Evolutionary conservation across 1,139 yeast genomes (phyloP).

Genomic region (Yamadazyma jaroonii): DNA sequence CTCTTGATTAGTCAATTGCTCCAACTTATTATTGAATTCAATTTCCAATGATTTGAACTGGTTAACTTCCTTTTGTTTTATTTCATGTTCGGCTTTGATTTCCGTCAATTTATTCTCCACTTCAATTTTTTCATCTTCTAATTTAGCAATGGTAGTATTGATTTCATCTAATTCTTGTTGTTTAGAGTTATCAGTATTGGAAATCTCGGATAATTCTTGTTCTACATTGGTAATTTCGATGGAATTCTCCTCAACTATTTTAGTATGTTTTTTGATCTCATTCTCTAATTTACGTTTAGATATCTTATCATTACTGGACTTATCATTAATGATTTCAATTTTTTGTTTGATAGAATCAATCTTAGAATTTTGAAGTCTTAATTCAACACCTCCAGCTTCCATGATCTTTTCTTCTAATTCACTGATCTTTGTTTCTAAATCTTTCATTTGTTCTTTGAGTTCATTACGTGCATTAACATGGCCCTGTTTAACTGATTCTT

Average conservation of each 20-base stretch:
- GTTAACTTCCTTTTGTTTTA: constrained; percentile 52
- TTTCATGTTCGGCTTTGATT: constrained; percentile 47
- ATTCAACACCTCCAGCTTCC: constrained; percentile 88
- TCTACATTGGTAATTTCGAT: constrained; percentile 30
- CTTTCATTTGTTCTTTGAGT: constrained; percentile 54
- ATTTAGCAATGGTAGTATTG: constrained; percentile 22
- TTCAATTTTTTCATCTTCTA: constrained; percentile 29
- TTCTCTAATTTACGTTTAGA: constrained; percentile 64
- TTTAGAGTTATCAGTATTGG: constrained; percentile 32
- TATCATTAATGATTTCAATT: constrained; percentile 59
- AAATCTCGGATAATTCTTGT: constrained; percentile 27
- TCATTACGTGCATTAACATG: constrained; percentile 15
- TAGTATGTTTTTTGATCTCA: constrained; percentile 56
- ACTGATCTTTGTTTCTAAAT: constrained; percentile 56
- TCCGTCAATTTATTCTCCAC: constrained; percentile 35
- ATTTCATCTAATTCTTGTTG: constrained; percentile 31
- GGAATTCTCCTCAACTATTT: constrained; percentile 44
- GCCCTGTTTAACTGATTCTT: constrained; percentile 37
- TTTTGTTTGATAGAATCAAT: constrained; percentile 75
- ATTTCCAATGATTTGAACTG: constrained; percentile 67
- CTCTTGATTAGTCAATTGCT: constrained; percentile 47
- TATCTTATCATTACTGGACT: constrained; percentile 59
- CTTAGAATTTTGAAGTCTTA: constrained; percentile 76
- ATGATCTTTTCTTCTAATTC: constrained; percentile 72
- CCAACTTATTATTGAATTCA: constrained; percentile 64